Base-by-base conservation (phyloP, 352 stramenopile genomes). In the Globisporangium viniferum region DNA sequence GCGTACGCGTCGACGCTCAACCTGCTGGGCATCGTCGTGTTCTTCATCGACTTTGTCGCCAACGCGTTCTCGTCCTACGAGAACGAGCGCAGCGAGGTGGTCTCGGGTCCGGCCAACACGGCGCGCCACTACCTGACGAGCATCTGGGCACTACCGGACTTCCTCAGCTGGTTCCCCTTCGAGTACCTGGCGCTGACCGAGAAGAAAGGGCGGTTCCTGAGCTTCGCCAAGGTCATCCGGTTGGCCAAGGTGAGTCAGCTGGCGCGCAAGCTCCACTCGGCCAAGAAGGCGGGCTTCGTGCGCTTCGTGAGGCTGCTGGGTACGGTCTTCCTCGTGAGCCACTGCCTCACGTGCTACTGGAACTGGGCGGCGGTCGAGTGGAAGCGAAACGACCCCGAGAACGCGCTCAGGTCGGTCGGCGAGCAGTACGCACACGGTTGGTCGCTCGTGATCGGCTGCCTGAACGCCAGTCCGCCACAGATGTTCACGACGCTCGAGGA, bases 131-230 rank as follows among this genome's bases (percentile, higher is more conserved):
- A 91, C 62, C 35, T 91, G 15, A 15, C 80, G 10, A 88, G 81
- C 59, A 51, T 76, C 12, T 88, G 81, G 81, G 83, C 81, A 2
- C 35, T 90, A 5, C 77, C 80, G 0, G 83, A 91, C 41, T 84
- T 91, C 29, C 71, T 91, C n/a, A 84, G 78, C 44, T 91, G 79
- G 79, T 88, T 91, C 58, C 83, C 81, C 7, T 88, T 91, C 46
- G 81, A 90, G 36, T 69, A 79, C 36, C 20, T 91, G 8, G 71
- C 73, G 7, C 35, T 66, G 2, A 72, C 71, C 12, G 39, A 46
- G 0, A 70, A 63, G 24, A 67, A 81, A 59, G 80, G 83, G 2
- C 78, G 77, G 10, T 77, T 88, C 65, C 73, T 91, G n/a, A 77
- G 80, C 56, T 78, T 90, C 51, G 77, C 74, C 20, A 91, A 91